These are phyloP conservation scores for Xylaria polymorpha DNA, from an alignment of 2,329 filamentous ascomycete genomes.

Conservation along the genomic window DNA sequence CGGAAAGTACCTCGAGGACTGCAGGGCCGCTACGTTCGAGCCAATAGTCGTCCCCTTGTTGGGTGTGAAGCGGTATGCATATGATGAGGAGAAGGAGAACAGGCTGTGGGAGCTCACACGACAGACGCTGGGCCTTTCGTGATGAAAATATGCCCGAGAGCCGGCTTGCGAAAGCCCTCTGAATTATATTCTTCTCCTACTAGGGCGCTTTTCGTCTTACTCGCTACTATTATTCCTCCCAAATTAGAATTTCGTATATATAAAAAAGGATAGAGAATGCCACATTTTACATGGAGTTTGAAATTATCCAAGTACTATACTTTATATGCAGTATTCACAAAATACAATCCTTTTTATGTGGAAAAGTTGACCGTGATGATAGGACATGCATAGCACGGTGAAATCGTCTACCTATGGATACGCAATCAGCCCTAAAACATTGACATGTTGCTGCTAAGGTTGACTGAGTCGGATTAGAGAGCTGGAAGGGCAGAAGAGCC, in stretches of 20 bases:
- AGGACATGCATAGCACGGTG: no score
- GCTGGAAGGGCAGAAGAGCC: no score
- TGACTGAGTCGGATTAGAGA: no score
- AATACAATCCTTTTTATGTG: no score
- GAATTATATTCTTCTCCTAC: not conserved
- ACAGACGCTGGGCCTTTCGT: slow-evolving; percentile 21
- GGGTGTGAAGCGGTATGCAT: slow-evolving; percentile 27
- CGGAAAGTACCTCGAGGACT: slow-evolving; percentile 36
- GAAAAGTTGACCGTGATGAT: no score
- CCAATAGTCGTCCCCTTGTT: slow-evolving; percentile 6
- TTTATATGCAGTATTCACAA: not conserved
- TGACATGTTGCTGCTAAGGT: no score
- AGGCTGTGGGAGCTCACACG: slow-evolving; percentile 33
- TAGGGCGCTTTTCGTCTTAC: not conserved
- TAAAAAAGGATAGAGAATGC: not conserved
- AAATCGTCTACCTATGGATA: no score
- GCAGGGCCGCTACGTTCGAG: slow-evolving; percentile 11
- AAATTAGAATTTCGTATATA: not conserved
- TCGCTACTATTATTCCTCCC: not conserved
- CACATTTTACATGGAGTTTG: not conserved
- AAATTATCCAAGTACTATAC: not conserved
- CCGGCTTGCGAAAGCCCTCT: not conserved
- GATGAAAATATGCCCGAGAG: not conserved
- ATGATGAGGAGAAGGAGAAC: slow-evolving; percentile 29
- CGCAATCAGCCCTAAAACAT: no score